Percentiles rank a stretch among this genome's conserved stretches.
Evolutionary conservation across 495 filamentous ascomycete species (phyloP).

Genomic region (Penicillium herquei): DNA sequence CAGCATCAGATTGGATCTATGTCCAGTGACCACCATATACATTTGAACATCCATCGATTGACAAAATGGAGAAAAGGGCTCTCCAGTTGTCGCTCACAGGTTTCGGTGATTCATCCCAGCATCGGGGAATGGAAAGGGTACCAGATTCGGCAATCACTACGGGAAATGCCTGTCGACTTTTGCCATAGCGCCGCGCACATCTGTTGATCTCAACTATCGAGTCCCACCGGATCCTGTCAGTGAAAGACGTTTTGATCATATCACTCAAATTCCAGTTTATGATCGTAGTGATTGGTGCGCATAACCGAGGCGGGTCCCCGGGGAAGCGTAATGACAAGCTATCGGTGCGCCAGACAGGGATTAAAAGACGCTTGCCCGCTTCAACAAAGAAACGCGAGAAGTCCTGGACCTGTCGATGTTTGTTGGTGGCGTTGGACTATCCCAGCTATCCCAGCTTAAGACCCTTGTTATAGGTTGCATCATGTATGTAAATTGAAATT

Average conservation of each 20-base stretch:
- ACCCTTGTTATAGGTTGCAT: background rate
- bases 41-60: no score
- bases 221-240: background rate
- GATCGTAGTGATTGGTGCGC: background rate
- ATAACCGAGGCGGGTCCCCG: background rate
- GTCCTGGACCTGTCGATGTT: constrained; percentile 3
- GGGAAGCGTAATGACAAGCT: constrained; percentile 2
- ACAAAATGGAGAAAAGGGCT: no score
- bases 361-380: background rate
- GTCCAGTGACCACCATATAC: no score
- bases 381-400: constrained; percentile 6
- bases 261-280: background rate
- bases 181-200: background rate
- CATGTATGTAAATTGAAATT: no score
- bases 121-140: background rate
- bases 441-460: no score
- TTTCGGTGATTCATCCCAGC: no score
- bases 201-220: background rate
- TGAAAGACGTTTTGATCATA: background rate
- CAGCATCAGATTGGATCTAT: no score
- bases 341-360: constrained; percentile 18
- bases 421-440: background rate
- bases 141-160: background rate
- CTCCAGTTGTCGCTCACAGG: no score
- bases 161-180: background rate